Conservation (phyloP, 2,329 filamentous ascomycete species). For the Diaporthe capsici region DNA sequence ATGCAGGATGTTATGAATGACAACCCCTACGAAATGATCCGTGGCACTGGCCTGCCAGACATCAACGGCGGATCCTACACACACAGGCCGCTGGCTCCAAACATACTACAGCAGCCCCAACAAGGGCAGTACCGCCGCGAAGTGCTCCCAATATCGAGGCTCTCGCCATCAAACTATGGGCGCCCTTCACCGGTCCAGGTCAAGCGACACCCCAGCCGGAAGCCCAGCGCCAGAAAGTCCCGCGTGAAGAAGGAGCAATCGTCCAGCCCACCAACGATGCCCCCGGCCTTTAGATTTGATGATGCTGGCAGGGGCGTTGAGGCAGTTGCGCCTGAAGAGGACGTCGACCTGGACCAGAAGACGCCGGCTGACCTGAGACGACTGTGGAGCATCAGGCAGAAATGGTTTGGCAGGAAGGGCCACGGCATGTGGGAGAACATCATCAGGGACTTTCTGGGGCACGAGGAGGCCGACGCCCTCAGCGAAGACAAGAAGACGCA, state of each 20-base stretch:
- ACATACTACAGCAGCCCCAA: conserved; percentile 12
- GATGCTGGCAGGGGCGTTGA: background rate
- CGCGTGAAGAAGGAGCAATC: conserved; percentile 27
- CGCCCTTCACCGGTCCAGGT: conserved; percentile 10
- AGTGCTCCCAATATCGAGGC: conserved; percentile 27
- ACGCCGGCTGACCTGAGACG: conserved; percentile 64
- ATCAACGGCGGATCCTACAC: conserved; percentile 31
- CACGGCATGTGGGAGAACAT: conserved; percentile 73
- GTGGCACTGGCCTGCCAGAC: conserved; percentile 17
- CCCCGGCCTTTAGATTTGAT: conserved; percentile 1
- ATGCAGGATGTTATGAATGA: conserved; percentile 4
- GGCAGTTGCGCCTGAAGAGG: conserved; percentile 23
- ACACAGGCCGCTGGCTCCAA: conserved; percentile 36
- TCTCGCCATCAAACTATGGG: conserved; percentile 30
- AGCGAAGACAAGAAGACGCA: conserved; percentile 67
- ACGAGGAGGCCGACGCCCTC: conserved; percentile 68
- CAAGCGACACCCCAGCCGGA: conserved; percentile 36
- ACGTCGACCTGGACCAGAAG: conserved; percentile 56
- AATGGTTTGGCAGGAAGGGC: conserved; percentile 62
- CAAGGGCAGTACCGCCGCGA: conserved; percentile 33
- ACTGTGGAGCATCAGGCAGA: conserved; percentile 64
- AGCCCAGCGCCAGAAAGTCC: conserved; percentile 11
- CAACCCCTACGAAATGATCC: conserved; percentile 6
- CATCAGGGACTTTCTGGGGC: conserved; percentile 56
- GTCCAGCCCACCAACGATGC: conserved; percentile 14